phyloP scores from a whole-genome alignment of 73 alveolate species.

The Paramecium sexaurelia region DNA sequence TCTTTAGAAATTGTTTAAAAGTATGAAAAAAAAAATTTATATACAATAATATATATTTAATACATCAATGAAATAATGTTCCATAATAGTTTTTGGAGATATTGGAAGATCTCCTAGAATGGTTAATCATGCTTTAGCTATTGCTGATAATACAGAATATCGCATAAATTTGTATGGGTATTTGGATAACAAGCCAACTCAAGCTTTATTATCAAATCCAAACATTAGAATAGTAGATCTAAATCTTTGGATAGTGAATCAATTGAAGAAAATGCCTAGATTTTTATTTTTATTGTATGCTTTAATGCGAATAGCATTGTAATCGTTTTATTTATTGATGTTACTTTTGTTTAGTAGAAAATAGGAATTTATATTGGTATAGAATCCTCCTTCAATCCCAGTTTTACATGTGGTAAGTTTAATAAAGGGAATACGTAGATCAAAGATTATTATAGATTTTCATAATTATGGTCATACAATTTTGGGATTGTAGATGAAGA shows the following conservation, averaged over 20 bases:
- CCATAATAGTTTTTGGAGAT: slow-evolving; percentile 97
- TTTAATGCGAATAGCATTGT: slow-evolving; percentile 79
- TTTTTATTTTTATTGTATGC: slow-evolving; percentile 80
- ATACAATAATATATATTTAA: too few species aligned
- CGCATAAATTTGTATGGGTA: slow-evolving; percentile 62
- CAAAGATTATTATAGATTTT: slow-evolving; percentile 93
- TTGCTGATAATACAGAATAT: slow-evolving; percentile 56
- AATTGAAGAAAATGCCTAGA: slow-evolving; percentile 69
- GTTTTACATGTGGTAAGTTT: slow-evolving; percentile 77
- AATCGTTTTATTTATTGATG: slow-evolving; percentile 76
- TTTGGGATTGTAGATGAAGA: slow-evolving; percentile 81
- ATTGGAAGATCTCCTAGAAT: slow-evolving; percentile 95
- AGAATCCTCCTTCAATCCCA: slow-evolving; percentile 99
- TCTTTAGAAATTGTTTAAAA: too few species aligned
- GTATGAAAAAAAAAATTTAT: not conserved
- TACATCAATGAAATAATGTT: slow-evolving; percentile 34
- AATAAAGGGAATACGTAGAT: slow-evolving; percentile 70
- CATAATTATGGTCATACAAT: slow-evolving; percentile 98
- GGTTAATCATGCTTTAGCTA: slow-evolving; percentile 92
- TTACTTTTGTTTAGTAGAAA: slow-evolving; percentile 79
- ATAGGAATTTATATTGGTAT: slow-evolving; percentile 77
- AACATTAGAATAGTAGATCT: slow-evolving; percentile 64
- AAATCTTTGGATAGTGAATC: slow-evolving; percentile 51
- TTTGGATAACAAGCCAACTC: slow-evolving; percentile 44
- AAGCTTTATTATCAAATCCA: not conserved